Percentiles rank a stretch among this genome's conserved stretches.
Evolutionary conservation across 345 rosid species (phyloP).

Genomic region (Sisymbrium irio): DNA sequence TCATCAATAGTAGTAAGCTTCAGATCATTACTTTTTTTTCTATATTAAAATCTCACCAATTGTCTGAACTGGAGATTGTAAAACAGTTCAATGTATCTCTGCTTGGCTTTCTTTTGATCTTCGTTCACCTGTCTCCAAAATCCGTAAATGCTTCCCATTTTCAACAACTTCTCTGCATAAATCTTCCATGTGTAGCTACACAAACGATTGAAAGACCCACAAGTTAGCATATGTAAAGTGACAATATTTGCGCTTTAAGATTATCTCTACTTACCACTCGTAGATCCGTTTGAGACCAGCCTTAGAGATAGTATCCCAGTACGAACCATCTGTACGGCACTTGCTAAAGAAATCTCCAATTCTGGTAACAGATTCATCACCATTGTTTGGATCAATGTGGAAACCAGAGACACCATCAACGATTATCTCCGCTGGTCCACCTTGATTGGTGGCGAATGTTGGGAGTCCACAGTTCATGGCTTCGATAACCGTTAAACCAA

Average conservation of each 20-base stretch:
- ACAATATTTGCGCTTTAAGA: background rate
- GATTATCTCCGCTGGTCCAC: constrained; percentile 94
- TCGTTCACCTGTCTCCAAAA: constrained; percentile 79
- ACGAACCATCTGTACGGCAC: constrained; percentile 49
- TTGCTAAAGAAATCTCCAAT: constrained; percentile 80
- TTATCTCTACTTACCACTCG: constrained; percentile 56
- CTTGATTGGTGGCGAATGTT: constrained; percentile 88
- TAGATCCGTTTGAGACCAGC: constrained; percentile 70
- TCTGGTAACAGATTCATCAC: constrained; percentile 63
- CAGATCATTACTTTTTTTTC: background rate
- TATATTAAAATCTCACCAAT: no score
- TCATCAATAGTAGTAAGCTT: background rate
- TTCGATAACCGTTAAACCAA: constrained; percentile 91
- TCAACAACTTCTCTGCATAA: constrained; percentile 55
- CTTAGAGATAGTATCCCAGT: constrained; percentile 62
- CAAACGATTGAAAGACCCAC: background rate
- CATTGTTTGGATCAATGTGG: constrained; percentile 81
- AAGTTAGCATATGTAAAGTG: background rate
- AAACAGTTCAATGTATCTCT: constrained; percentile 66
- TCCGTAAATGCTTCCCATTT: constrained; percentile 78
- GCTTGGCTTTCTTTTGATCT: constrained; percentile 71
- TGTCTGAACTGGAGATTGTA: constrained; percentile 70
- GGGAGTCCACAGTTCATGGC: constrained; percentile 98
- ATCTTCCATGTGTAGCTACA: constrained; percentile 92
- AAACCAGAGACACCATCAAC: constrained; percentile 89